Base-by-base conservation (phyloP, 768 basidiomycete species). In the Pulveroboletus sp. region DNA sequence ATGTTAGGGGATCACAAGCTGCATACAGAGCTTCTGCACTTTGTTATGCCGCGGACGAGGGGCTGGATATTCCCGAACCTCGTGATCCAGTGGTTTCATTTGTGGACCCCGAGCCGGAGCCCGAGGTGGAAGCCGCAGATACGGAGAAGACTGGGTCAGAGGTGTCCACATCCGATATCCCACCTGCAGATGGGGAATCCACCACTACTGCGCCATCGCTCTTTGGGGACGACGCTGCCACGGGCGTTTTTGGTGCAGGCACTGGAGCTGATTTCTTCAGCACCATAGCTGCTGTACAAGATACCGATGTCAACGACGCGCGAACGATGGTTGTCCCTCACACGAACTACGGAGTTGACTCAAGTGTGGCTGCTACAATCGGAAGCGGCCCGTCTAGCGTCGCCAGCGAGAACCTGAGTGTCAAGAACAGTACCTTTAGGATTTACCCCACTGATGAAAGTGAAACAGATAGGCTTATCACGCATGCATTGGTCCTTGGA, bases 401-500 rank as follows among this genome's bases (percentile, higher is more conserved):
- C 32, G 79, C 82, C 0, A 86, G 62, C 48, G 62, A 65, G 42
- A 54, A 43, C 43, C 18, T 62, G 39, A 74, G 70, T 2, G 67
- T 85, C 62, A 93, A 88, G 71, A 83, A 74, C 56, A 86, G 85
- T 57, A 86, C 84, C 2, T 99, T 99, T 77, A 84, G 77, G 69
- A 94, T 98, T 56, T 95, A 93, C 63, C 90, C 93, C 0, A 62
- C 73, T 8, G 87, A 92, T 37, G 93, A 95, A 68, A 85, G 85
- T 9, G 89, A 95, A 54, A 83, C 84, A 0, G 94, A 98, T 61
- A 76, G 83, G 17, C 75, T 99, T 14, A 78, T 98, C 57, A 96
- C 95, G 2, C 91, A 91, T 62, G 89, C 95, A 3, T 77, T 98
- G 35, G 92, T 99, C 2, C 75, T 98, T 9, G 95, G 96, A n/a